These are phyloP conservation scores for Pyrenophora teres DNA, from an alignment of 2,329 filamentous ascomycete species.

Conservation along the genomic window DNA sequence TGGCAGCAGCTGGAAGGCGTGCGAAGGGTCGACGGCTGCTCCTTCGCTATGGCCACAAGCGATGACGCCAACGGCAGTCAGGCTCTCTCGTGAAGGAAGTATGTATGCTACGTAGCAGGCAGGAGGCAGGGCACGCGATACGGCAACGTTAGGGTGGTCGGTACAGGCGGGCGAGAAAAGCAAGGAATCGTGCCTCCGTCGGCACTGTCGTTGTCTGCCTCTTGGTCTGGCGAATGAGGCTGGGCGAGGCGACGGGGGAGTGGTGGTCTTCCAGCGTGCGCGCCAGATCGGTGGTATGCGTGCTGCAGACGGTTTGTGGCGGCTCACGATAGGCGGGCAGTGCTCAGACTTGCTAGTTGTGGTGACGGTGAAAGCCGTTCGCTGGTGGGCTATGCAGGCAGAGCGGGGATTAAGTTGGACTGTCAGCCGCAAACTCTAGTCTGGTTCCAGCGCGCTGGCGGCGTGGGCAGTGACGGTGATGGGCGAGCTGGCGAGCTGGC, in stretches of 20 bases:
- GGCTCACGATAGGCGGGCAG: conserved; percentile 27
- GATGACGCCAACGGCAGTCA: conserved; percentile 26
- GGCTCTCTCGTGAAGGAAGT: conserved; percentile 9
- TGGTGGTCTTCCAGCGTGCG: conserved; percentile 41
- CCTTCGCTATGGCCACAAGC: conserved; percentile 18
- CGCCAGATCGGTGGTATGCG: conserved; percentile 46
- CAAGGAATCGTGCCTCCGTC: conserved; percentile 52
- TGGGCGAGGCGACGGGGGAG: conserved; percentile 41
- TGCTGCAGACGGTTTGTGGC: conserved; percentile 13
- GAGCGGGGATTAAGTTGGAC: conserved; percentile 25
- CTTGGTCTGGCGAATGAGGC: conserved; percentile 35
- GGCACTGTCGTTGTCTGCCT: conserved; percentile 46
- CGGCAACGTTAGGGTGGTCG: conserved; percentile 50
- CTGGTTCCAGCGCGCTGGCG: conserved; percentile 14
- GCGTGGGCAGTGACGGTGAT: conserved; percentile 23
- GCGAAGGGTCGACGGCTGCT: conserved; percentile 22
- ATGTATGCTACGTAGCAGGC: neutral
- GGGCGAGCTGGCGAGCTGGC: conserved; percentile 24
- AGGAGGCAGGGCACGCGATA: conserved; percentile 3
- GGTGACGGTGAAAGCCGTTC: conserved; percentile 12
- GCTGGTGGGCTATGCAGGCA: conserved; percentile 19
- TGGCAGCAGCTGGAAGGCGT: conserved; percentile 6
- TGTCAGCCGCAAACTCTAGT: conserved; percentile 33
- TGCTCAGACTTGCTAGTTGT: conserved; percentile 17
- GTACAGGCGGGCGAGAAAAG: conserved; percentile 52